phyloP scores from a whole-genome alignment of 306 rosid genomes.

The Gastrolobium villosum region DNA sequence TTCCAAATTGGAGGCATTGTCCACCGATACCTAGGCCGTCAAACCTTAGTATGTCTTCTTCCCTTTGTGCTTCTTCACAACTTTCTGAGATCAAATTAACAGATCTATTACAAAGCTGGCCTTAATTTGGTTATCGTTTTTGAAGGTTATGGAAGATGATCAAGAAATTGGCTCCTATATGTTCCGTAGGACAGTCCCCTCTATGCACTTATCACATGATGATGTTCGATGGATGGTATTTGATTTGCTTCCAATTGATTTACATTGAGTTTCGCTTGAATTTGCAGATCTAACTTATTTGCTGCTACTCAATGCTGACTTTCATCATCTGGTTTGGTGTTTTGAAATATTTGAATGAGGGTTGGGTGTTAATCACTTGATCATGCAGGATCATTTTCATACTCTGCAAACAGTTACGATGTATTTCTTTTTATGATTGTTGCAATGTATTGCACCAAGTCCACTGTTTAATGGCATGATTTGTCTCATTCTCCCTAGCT shows the following conservation, averaged over 20 bases:
- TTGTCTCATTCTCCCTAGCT: neutral
- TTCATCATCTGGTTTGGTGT: neutral
- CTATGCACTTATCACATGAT: conserved; percentile 83
- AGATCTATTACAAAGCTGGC: conserved; percentile 33
- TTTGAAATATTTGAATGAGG: conserved; percentile 1
- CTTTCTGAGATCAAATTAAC: neutral
- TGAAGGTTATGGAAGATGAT: conserved; percentile 91
- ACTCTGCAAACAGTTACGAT: neutral
- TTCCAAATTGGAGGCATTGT: conserved; percentile 92
- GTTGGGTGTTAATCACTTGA: neutral
- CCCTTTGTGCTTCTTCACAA: conserved; percentile 29
- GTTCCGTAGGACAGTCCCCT: conserved; percentile 98
- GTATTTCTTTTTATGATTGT: neutral
- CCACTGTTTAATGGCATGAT: conserved; percentile 17
- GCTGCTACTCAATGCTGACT: conserved; percentile 1
- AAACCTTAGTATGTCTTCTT: conserved; percentile 75
- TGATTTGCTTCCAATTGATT: conserved; percentile 35
- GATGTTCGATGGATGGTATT: conserved; percentile 97
- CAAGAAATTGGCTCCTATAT: conserved; percentile 93
- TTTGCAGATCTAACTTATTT: neutral
- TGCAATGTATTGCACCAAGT: conserved; percentile 4
- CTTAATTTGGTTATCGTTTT: conserved; percentile 32
- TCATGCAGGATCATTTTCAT: neutral
- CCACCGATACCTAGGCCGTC: conserved; percentile 96
- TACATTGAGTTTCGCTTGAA: conserved; percentile 40